A percentile compares a stretch with the other conserved stretches of the same genome.
These are phyloP conservation scores for Comarum palustre DNA, from an alignment of 306 rosid genomes.

Conservation along the genomic window DNA sequence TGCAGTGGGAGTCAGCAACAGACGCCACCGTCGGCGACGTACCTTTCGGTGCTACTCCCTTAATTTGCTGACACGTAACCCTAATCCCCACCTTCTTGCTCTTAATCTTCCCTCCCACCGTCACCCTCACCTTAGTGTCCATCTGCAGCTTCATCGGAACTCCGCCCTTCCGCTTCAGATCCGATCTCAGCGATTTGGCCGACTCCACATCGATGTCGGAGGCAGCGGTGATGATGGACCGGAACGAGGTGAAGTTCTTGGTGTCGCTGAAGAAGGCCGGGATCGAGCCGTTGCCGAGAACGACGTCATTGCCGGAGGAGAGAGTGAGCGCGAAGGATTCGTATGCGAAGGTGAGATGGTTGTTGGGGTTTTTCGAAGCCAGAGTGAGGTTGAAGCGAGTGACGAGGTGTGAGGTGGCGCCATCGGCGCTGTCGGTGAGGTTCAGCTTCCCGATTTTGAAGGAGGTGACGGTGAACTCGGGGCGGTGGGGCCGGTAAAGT, in stretches of 20 bases:
- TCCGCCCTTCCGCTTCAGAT: slow-evolving; percentile 62
- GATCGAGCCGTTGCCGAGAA: slow-evolving; percentile 67
- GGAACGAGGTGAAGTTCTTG: slow-evolving; percentile 66
- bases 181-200: slow-evolving; percentile 62
- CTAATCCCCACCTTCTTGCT: slow-evolving; percentile 78
- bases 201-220: slow-evolving; percentile 71
- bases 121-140: slow-evolving; percentile 81
- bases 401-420: slow-evolving; percentile 60
- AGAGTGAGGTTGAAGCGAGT: slow-evolving; percentile 73
- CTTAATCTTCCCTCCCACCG: slow-evolving; percentile 69
- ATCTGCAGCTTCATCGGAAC: slow-evolving; percentile 63
- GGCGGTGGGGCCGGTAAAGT: slow-evolving; percentile 86
- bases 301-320: slow-evolving; percentile 36
- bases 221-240: slow-evolving; percentile 39
- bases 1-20: slow-evolving; percentile 64
- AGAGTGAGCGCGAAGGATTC: slow-evolving; percentile 50
- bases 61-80: slow-evolving; percentile 66
- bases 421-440: slow-evolving; percentile 63
- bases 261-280: slow-evolving; percentile 53
- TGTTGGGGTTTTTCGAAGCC: slow-evolving; percentile 71
- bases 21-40: slow-evolving; percentile 76
- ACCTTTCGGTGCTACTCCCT: slow-evolving; percentile 60
- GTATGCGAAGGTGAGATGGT: slow-evolving; percentile 69
- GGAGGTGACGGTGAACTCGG: slow-evolving; percentile 72
- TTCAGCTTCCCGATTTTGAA: slow-evolving; percentile 79